phyloP scores from a whole-genome alignment of 176 grass and related monocot genomes.

The Triticum urartu region DNA sequence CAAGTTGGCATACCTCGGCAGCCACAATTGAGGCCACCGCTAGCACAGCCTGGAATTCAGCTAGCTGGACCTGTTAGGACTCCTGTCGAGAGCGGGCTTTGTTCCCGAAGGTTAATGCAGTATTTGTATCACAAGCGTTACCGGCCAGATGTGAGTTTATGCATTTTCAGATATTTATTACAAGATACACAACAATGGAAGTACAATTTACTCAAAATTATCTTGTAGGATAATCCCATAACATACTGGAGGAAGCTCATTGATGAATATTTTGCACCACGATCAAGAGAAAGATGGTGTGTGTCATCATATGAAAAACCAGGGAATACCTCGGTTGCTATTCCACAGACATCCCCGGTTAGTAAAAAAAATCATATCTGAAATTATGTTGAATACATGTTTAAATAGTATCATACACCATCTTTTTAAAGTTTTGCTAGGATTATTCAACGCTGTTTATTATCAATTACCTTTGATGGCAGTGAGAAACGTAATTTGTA shows the following conservation, averaged over 20 bases:
- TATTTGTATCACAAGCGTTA: slow-evolving; percentile 94
- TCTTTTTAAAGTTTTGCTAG: not conserved
- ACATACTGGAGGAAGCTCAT: slow-evolving; percentile 95
- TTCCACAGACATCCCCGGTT: slow-evolving; percentile 68
- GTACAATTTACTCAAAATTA: slow-evolving; percentile 19
- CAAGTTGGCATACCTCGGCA: slow-evolving; percentile 54
- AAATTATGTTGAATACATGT: slow-evolving; percentile 16
- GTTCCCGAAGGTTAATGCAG: slow-evolving; percentile 88
- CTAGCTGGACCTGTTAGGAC: slow-evolving; percentile 51
- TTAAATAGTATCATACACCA: slow-evolving; percentile 14
- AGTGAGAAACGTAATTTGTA: slow-evolving; percentile 10
- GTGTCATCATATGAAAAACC: slow-evolving; percentile 87
- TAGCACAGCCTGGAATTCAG: slow-evolving; percentile 59
- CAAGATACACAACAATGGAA: slow-evolving; percentile 12
- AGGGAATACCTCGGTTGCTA: slow-evolving; percentile 65
- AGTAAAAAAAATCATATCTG: slow-evolving; percentile 26
- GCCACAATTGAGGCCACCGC: slow-evolving; percentile 61
- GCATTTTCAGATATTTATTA: slow-evolving; percentile 2
- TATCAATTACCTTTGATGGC: not conserved
- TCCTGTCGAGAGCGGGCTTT: slow-evolving; percentile 66
- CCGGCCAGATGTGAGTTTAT: slow-evolving; percentile 59
- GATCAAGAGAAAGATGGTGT: slow-evolving; percentile 92
- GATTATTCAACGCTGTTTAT: not conserved
- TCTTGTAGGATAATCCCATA: slow-evolving; percentile 81
- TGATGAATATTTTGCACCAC: slow-evolving; percentile 86